phyloP scores from a whole-genome alignment of 352 stramenopile genomes.

The Phytophthora idaei region DNA sequence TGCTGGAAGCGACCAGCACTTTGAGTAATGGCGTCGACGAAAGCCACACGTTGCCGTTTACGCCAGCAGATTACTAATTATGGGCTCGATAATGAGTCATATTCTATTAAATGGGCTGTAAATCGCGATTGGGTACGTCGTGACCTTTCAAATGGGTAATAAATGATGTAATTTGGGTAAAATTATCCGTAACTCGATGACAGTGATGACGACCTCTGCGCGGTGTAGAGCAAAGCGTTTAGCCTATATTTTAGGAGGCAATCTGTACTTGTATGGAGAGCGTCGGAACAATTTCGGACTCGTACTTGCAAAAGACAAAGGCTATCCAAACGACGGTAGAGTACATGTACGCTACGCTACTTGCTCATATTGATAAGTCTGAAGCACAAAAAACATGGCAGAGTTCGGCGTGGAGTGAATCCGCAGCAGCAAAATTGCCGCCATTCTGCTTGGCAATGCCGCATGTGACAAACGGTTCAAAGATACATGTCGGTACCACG shows the following conservation, averaged over 20 bases:
- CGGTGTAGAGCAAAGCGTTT: no score
- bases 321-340: not conserved
- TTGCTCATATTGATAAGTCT: not conserved
- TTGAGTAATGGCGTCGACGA: not conserved
- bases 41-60: slow-evolving; percentile 13
- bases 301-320: not conserved
- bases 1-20: not conserved
- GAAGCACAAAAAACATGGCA: not conserved
- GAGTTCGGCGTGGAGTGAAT: not conserved
- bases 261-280: not conserved
- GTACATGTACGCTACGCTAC: not conserved
- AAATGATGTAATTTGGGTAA: not conserved
- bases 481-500: slow-evolving; percentile 26
- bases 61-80: slow-evolving; percentile 16
- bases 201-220: no score
- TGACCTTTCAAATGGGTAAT: not conserved
- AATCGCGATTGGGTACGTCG: not conserved
- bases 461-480: slow-evolving; percentile 30
- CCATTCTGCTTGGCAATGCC: not conserved
- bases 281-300: not conserved
- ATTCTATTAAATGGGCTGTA: slow-evolving; percentile 7
- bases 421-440: not conserved
- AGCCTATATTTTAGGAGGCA: no score
- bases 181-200: no score
- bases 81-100: not conserved